phyloP scores from a whole-genome alignment of 2,329 filamentous ascomycete genomes.

The Fusarium proliferatum region DNA sequence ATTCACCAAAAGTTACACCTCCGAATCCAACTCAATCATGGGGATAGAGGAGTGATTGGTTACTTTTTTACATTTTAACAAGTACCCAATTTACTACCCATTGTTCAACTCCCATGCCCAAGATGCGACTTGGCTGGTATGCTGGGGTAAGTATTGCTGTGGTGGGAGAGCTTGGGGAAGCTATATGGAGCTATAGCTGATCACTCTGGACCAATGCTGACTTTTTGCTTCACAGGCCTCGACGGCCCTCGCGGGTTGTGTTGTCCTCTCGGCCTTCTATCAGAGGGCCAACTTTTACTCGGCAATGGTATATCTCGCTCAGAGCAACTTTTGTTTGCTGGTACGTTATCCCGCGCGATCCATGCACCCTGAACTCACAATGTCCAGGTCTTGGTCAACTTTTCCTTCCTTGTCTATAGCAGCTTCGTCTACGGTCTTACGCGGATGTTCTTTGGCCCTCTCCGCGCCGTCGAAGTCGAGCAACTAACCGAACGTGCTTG shows the following conservation, averaged over 20 bases:
- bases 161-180: conserved; percentile 37
- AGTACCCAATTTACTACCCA: conserved; percentile 20
- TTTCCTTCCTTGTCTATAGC: conserved; percentile 83
- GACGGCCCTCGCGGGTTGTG: conserved; percentile 82
- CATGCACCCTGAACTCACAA: conserved; percentile 4
- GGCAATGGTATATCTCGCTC: conserved; percentile 94
- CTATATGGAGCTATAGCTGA: conserved; percentile 40
- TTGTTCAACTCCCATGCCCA: conserved; percentile 48
- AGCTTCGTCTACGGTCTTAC: conserved; percentile 88
- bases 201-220: conserved; percentile 35
- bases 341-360: conserved; percentile 60
- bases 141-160: conserved; percentile 63
- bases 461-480: conserved; percentile 94
- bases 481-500: conserved; percentile 97
- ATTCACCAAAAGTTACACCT: conserved; percentile 15
- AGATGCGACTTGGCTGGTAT: conserved; percentile 70
- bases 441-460: conserved; percentile 86
- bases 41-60: conserved; percentile 38
- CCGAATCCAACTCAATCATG: conserved; percentile 34
- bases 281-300: conserved; percentile 99
- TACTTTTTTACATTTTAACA: conserved; percentile 17
- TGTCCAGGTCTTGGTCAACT: conserved; percentile 85
- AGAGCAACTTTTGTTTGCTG: conserved; percentile 95
- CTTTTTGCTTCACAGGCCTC: conserved; percentile 69
- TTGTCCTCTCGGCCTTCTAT: conserved; percentile 90